Base-by-base conservation (phyloP, 352 stramenopile genomes). In the Pythium rishiriense region DNA sequence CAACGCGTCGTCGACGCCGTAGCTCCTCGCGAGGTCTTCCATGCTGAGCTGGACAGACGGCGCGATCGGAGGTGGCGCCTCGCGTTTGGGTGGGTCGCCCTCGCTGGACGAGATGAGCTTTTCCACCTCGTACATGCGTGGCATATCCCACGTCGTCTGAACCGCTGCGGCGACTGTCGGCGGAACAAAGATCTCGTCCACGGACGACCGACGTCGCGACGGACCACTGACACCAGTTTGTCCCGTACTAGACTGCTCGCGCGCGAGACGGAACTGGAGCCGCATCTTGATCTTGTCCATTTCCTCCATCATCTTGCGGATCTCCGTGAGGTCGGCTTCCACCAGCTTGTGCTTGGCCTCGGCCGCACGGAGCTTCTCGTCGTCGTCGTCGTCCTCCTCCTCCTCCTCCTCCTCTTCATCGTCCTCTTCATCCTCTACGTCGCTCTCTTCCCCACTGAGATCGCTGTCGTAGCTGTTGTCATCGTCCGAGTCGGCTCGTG, bases 231-330 rank as follows among this genome's bases (percentile, higher is more conserved):
- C 2, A 12, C 28, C 9, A 29, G 61, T 10, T 64, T 31, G 12
- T 45, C 4, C 24, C 15, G 19, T 22, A 25, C 51, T 47, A 12
- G 11, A 14, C 29, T 53, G 57, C 37, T 66, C 56, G 15, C 49
- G 66, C 2, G 43, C 31, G 8, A 89, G 68, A 10, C 77, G 74
- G 29, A 88, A 81, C 56, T 86, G 64, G 33, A 89, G 52, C 4
- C 77, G 75, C 58, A 57, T 49, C 50, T 80, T 90, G 42, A 89
- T 76, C n/a, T 70, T 66, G 45, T 85, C 74, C 78, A 91, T 91
- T 29, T 88, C 75, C 4, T 56, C 71, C 41, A 81, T 70, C 78
- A 90, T 83, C 42, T 59, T 59, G 14, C 54, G 72, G 62, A 90
- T 78, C 51, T 74, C 75, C 12, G 72, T 63, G 0, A 90, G 64